These are phyloP conservation scores for Pisolithus sp. DNA, from an alignment of 768 basidiomycete genomes.

Conservation along the genomic window DNA sequence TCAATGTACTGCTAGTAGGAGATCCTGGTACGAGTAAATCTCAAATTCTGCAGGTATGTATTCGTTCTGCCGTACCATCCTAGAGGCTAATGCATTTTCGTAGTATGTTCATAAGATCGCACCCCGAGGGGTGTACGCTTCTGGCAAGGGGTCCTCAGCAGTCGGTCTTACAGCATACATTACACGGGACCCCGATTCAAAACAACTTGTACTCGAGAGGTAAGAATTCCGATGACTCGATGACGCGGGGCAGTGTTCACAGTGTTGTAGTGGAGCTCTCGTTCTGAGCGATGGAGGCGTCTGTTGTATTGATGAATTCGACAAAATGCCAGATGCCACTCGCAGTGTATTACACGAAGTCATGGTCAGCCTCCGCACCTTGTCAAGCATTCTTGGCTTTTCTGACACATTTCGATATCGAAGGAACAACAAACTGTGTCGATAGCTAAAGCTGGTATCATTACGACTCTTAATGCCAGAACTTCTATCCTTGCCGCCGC, in stretches of 20 bases:
- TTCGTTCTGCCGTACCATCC: background rate
- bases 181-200: conserved; percentile 95
- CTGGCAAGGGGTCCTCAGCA: conserved; percentile 96
- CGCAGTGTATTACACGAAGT: conserved; percentile 98
- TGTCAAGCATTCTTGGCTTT: background rate
- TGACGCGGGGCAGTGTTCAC: background rate
- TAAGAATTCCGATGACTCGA: conserved; percentile 23
- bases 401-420: conserved; percentile 1
- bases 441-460: conserved; percentile 98
- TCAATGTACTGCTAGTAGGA: conserved; percentile 95
- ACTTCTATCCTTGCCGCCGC: conserved; percentile 97
- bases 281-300: conserved; percentile 95
- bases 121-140: conserved; percentile 94
- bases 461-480: conserved; percentile 96
- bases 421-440: conserved; percentile 99
- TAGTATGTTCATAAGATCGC: conserved; percentile 99
- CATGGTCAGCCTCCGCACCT: conserved; percentile 55
- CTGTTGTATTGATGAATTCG: conserved; percentile 98
- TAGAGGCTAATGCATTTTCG: background rate
- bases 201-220: conserved; percentile 97
- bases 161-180: conserved; percentile 99
- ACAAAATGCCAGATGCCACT: conserved; percentile 98
- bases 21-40: conserved; percentile 97
- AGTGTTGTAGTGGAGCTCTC: conserved; percentile 67
- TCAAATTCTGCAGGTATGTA: conserved; percentile 80